A percentile compares a stretch with the other conserved stretches of the same genome.
Evolutionary conservation across 1,284 basidiomycete genomes (phyloP).

Genomic region (Austroboletus novae-zelandiae): DNA sequence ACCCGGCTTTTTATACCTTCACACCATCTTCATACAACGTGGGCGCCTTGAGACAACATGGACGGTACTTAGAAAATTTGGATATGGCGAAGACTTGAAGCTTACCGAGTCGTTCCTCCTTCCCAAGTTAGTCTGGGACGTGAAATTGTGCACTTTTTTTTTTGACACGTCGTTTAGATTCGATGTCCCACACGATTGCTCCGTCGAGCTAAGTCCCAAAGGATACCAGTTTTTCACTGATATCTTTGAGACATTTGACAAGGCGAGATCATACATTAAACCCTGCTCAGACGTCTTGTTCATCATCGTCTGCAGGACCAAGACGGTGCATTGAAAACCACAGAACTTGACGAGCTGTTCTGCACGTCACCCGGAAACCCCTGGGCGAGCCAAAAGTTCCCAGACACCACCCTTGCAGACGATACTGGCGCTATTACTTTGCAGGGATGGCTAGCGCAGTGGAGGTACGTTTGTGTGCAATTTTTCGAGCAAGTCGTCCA

Average conservation of each 20-base stretch:
- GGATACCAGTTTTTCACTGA: constrained; percentile 99
- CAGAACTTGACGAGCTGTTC: constrained; percentile 89
- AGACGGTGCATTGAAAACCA: constrained; percentile 86
- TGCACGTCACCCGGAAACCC: constrained; percentile 94
- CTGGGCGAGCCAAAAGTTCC: constrained; percentile 84
- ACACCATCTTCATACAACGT: constrained; percentile 96
- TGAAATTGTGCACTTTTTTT: neutral
- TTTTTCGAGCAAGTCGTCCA: too few relatives aligned
- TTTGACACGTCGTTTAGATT: constrained; percentile 53
- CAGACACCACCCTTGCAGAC: constrained; percentile 87
- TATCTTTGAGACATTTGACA: constrained; percentile 95
- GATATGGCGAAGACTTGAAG: constrained; percentile 92
- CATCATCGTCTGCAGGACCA: constrained; percentile 64
- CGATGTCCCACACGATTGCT: constrained; percentile 90
- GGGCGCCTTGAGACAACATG: constrained; percentile 97
- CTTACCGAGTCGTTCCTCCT: constrained; percentile 85
- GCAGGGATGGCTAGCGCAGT: constrained; percentile 98
- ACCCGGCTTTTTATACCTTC: constrained; percentile 91
- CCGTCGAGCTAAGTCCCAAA: constrained; percentile 88
- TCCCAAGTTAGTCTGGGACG: constrained; percentile 62
- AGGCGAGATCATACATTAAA: constrained; percentile 45
- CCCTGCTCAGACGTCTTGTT: neutral
- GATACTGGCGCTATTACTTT: constrained; percentile 90
- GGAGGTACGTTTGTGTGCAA: constrained; percentile 68
- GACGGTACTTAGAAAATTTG: constrained; percentile 94